Base-by-base conservation (phyloP, 1,139 yeast genomes). In the Zygosaccharomyces sapae region DNA sequence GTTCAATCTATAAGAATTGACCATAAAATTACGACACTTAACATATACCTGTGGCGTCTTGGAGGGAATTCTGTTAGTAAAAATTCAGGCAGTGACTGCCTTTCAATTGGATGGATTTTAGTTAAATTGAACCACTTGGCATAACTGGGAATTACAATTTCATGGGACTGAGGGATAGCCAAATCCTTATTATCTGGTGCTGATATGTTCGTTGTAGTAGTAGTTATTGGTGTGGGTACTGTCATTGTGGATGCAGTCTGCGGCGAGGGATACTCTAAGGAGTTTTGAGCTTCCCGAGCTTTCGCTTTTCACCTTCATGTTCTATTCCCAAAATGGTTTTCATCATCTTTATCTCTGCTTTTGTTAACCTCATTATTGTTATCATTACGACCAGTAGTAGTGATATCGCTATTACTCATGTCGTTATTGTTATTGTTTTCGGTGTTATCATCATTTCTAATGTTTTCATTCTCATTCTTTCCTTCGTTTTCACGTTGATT, bases 111-210 rank as follows among this genome's bases (percentile, higher is more conserved):
- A 66, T 88, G 87, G 44, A 90, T 79, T 51, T 77, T 79, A 44
- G 75, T 75, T 77, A 88, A 75, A 53, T 82, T 76, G 64, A 92
- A 92, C 99, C 99, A 92, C 37, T 85, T 73, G 3, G 97, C 79
- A 65, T 90, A 92, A 2, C 97, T 89, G 2, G 99, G 99, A 29
- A 92, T 77, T n/a, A 92, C 81, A 47, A 92, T 85, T 9, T 88
- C 79, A 63, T 92, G 97, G 0, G 95, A 81, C 69, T 92, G 98
- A 24, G 74, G 74, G 24, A 70, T 54, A 16, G 44, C 45, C 25
- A 52, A 41, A 18, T 48, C 49, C 12, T 45, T 39, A 8, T 36
- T 43, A 16, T 41, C 43, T 19, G 12, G 27, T 27, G 22, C 27
- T 25, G 34, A 13, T 12, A 12, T 13, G 19, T 13, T 31, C 9